Evolutionary conservation across 257 asterid genomes (phyloP).

Genomic region (Cynanchum wilfordii): DNA sequence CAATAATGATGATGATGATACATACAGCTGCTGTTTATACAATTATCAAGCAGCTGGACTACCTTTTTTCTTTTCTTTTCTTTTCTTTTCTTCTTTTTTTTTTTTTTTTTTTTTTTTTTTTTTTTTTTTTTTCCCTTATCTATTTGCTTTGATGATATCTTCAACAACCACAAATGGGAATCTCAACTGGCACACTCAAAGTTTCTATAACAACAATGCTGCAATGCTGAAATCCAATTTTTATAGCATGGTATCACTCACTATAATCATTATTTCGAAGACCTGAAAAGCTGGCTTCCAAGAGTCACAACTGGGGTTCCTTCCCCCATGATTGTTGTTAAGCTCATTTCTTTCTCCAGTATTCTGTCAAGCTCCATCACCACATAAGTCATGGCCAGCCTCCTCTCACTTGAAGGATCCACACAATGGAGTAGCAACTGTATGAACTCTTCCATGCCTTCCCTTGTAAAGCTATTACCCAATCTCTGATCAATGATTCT

Average conservation of each 20-base stretch:
- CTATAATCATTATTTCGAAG: conserved; percentile 41
- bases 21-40: conserved; percentile 63
- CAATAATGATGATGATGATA: conserved; percentile 16
- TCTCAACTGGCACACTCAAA: conserved; percentile 25
- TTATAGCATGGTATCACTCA: no score
- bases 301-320: conserved; percentile 83
- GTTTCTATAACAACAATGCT: conserved; percentile 9
- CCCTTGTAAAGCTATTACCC: conserved; percentile 71
- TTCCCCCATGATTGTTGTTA: conserved; percentile 90
- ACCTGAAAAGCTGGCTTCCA: conserved; percentile 87
- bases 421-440: conserved; percentile 53
- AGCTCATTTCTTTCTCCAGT: conserved; percentile 83
- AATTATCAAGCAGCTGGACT: conserved; percentile 66
- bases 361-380: conserved; percentile 74
- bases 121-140: not conserved
- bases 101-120: conserved; percentile 14
- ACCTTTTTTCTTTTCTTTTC: conserved; percentile 25
- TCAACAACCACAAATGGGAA: conserved; percentile 15
- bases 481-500: conserved; percentile 60
- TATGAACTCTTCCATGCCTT: conserved; percentile 81
- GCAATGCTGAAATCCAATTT: not conserved
- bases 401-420: conserved; percentile 68
- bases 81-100: not conserved
- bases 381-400: conserved; percentile 66
- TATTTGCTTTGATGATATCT: conserved; percentile 18